Evolutionary conservation across 306 rosid genomes (phyloP), one percentile per base, ranked within the genome.

Genomic region (Fagus crenata): DNA sequence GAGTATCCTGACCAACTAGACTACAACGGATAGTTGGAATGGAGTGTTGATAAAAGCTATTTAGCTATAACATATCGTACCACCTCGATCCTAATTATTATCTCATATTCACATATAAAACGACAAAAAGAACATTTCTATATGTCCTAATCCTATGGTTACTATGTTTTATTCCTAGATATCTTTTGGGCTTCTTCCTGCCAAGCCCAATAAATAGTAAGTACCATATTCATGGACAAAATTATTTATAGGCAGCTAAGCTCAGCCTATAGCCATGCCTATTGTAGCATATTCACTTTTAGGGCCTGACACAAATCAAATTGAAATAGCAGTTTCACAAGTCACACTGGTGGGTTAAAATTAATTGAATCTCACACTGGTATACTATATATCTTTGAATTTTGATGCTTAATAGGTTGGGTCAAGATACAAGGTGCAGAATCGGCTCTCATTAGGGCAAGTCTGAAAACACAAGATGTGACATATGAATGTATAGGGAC

Each of bases 1-100:
- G 87, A 86, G 87, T 86, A 88, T 88, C 92, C 94, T 90, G 6
- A 90, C 94, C 92, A 84, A 53, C 92, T 86, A 90, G 92, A 90
- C 94, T 86, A 88, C 88, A 90, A 90, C 92, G 88, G 95, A 86
- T 17, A 6, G 5, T 0, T 75, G 4, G 0, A 0, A 0, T 0
- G 0, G 0, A 1, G 0, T 46, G 14, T 43, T 43, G 7, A 46
- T 46, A 2, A 46, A 7, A 7, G 0, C 4, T 0, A 0, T 9
- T 46, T 46, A 9, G 8, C 2, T 46, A 3, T 46, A 9, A 3
- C 3, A 2, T 43, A 2, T 3, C 7, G 13, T 2, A 43, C 49
- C 9, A 43, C 49, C 49, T 43, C 12, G 13, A 43, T 8, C 49
- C 9, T 42, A 2, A 42, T 0, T 1, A 7, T 43, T 12, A 0